These are phyloP conservation scores for Clonostachys sp. DNA, from an alignment of 2,329 filamentous ascomycete species.

Conservation along the genomic window DNA sequence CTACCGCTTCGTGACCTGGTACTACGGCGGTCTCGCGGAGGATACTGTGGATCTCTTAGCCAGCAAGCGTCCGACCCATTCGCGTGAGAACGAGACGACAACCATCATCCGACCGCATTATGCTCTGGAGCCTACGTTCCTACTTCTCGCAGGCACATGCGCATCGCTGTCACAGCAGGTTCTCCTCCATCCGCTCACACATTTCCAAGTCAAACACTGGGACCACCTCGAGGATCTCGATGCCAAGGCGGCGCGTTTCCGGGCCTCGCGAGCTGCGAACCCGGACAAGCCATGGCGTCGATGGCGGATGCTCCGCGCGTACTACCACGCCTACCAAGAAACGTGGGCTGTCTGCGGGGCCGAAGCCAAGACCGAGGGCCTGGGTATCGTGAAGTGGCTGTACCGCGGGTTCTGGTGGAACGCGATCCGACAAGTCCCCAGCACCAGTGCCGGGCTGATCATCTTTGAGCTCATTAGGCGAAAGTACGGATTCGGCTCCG, in stretches of 20 bases:
- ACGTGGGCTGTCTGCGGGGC: slow-evolving; percentile 57
- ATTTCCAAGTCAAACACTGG: slow-evolving; percentile 70
- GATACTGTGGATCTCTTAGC: slow-evolving; percentile 46
- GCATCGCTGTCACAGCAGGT: slow-evolving; percentile 66
- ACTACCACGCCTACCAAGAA: slow-evolving; percentile 67
- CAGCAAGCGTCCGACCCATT: slow-evolving; percentile 31
- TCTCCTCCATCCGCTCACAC: slow-evolving; percentile 65
- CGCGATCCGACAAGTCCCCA: slow-evolving; percentile 69
- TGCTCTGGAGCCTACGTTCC: slow-evolving; percentile 67
- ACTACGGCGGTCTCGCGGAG: slow-evolving; percentile 56
- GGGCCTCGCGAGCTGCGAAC: slow-evolving; percentile 16
- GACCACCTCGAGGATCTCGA: slow-evolving; percentile 70
- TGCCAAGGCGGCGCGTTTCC: slow-evolving; percentile 46
- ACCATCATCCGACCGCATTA: slow-evolving; percentile 68
- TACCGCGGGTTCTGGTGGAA: slow-evolving; percentile 70
- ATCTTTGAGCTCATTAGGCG: slow-evolving; percentile 73
- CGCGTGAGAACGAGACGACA: slow-evolving; percentile 18
- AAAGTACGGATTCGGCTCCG: slow-evolving; percentile 62
- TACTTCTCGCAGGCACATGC: slow-evolving; percentile 63
- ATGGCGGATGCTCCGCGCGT: slow-evolving; percentile 56
- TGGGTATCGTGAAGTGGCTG: slow-evolving; percentile 57
- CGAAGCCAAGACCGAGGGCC: slow-evolving; percentile 51
- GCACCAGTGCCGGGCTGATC: slow-evolving; percentile 71
- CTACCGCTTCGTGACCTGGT: slow-evolving; percentile 66
- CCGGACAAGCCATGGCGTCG: slow-evolving; percentile 19